These are phyloP conservation scores for Globisporangium cylindrosporum DNA, from an alignment of 352 stramenopile species.

Conservation along the genomic window DNA sequence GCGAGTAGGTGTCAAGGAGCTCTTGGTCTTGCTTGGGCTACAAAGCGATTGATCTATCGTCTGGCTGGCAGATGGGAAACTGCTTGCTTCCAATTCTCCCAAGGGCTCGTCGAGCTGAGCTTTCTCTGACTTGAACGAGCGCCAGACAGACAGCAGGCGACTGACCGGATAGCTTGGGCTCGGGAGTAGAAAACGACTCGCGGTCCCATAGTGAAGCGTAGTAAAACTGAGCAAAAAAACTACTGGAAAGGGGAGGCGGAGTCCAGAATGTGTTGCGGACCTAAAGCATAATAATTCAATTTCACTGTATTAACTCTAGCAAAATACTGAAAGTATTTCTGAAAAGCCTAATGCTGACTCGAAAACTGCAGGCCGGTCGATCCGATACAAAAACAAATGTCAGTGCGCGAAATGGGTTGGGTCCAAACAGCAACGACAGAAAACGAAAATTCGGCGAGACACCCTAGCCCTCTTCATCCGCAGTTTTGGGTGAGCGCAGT, in stretches of 20 bases:
- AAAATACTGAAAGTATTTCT: too few species aligned
- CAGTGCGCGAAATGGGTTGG: not conserved
- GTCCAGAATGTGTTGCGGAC: not conserved
- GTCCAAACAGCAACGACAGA: not conserved
- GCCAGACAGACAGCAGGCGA: not conserved
- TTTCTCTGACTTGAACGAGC: conserved; percentile 1
- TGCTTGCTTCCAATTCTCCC: not conserved
- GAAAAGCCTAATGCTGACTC: too few species aligned
- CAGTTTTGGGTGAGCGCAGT: not conserved
- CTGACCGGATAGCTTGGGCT: not conserved
- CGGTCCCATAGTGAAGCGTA: not conserved
- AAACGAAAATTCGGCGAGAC: not conserved
- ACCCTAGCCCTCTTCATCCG: not conserved
- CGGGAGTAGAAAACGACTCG: not conserved
- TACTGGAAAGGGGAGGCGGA: not conserved
- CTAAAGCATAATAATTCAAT: not conserved
- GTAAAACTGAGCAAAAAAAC: not conserved
- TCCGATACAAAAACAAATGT: not conserved
- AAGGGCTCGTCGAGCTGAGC: not conserved
- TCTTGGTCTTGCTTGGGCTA: not conserved
- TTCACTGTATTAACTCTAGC: not conserved
- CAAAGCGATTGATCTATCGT: not conserved
- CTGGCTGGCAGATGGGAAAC: conserved; percentile 1
- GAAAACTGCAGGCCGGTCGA: not conserved
- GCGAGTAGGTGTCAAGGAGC: not conserved